Conservation (phyloP, 2,329 filamentous ascomycete species). For the Aspergillus melleus region DNA sequence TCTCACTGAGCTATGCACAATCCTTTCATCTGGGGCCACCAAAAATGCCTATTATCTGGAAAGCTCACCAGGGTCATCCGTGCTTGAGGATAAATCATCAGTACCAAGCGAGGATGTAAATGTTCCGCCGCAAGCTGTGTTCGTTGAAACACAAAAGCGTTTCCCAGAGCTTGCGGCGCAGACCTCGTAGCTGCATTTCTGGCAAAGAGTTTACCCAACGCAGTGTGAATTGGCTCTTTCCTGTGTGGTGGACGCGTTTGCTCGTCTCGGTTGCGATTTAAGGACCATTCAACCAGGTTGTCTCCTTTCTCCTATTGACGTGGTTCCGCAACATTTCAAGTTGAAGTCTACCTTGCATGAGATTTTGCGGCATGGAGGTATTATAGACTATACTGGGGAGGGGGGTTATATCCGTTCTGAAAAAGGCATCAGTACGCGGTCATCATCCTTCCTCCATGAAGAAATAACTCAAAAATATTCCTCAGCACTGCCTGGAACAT, state of each 20-base stretch:
- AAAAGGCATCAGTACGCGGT: no score
- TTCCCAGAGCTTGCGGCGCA: no score
- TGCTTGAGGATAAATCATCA: no score
- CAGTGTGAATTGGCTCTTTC: background rate
- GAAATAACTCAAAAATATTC: conserved; percentile 27
- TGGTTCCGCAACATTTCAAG: background rate
- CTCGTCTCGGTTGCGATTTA: background rate
- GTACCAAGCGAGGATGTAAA: no score
- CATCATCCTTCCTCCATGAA: background rate
- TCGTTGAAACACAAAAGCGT: no score
- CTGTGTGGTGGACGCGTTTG: conserved; percentile 8
- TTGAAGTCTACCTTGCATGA: background rate
- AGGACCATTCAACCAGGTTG: background rate
- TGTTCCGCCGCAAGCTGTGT: no score
- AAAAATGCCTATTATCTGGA: no score
- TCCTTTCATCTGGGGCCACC: no score
- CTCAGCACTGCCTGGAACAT: conserved; percentile 33
- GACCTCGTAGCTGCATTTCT: background rate
- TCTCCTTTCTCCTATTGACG: background rate
- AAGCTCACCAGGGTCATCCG: no score
- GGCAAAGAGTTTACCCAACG: background rate
- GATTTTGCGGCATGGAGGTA: background rate
- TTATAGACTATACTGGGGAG: background rate
- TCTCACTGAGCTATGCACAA: no score
- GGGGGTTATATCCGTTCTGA: background rate